Evolutionary conservation across 352 stramenopile genomes (phyloP).

Genomic region (Phytophthora lateralis): DNA sequence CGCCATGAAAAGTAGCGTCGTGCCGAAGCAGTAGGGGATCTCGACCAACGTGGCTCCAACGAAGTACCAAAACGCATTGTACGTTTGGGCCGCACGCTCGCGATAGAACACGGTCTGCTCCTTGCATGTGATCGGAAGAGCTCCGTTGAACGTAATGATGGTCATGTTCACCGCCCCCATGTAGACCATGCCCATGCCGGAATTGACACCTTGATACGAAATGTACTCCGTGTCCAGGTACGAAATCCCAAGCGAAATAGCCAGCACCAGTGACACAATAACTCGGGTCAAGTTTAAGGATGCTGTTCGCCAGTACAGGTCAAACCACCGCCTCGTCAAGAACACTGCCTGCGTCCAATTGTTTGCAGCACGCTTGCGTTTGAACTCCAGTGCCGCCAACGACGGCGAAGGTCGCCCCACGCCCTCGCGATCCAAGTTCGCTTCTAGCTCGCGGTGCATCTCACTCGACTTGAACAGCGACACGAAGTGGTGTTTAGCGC

Average conservation of each 20-base stretch:
- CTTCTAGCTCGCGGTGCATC: background rate
- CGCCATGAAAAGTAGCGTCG: constrained; percentile 48
- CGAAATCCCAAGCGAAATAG: constrained; percentile 13
- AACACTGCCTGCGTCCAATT: constrained; percentile 33
- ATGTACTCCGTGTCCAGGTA: constrained; percentile 28
- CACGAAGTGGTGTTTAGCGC: constrained; percentile 12
- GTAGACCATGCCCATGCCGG: constrained; percentile 77
- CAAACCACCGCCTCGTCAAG: constrained; percentile 50
- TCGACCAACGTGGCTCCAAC: constrained; percentile 77
- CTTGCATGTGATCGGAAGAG: constrained; percentile 66
- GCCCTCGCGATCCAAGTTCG: constrained; percentile 11
- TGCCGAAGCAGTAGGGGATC: constrained; percentile 76
- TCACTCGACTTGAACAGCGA: constrained; percentile 16
- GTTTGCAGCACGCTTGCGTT: constrained; percentile 27
- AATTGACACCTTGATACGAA: constrained; percentile 41
- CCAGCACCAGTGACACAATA: constrained; percentile 17
- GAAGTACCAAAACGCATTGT: constrained; percentile 71
- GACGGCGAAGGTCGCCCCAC: constrained; percentile 25
- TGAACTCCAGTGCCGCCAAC: constrained; percentile 23
- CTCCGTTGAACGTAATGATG: constrained; percentile 63
- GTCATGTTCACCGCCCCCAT: constrained; percentile 69
- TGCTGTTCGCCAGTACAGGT: constrained; percentile 82
- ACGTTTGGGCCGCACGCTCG: constrained; percentile 78
- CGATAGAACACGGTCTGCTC: constrained; percentile 80
- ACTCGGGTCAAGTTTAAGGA: constrained; percentile 79